phyloP scores from a whole-genome alignment of 1,284 basidiomycete genomes.

The Ceratobasidium sp. region DNA sequence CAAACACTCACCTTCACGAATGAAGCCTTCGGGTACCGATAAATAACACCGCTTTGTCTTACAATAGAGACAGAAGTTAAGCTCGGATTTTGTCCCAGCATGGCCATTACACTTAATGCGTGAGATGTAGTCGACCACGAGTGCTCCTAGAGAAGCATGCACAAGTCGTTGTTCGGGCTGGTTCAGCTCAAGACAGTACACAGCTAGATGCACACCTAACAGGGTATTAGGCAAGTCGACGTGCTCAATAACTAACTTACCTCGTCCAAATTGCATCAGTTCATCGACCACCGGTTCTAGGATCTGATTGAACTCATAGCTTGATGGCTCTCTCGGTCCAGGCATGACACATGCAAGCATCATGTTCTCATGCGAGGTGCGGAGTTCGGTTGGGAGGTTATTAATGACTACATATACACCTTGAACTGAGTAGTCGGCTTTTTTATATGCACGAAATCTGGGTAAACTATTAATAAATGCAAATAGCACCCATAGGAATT shows the following conservation, averaged over 20 bases:
- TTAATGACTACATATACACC: slow-evolving; percentile 16
- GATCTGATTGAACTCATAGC: slow-evolving; percentile 20
- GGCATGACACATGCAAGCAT: not conserved
- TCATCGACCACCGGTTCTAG: slow-evolving; percentile 28
- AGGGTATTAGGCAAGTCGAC: not conserved
- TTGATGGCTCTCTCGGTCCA: not conserved
- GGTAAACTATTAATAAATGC: not conserved
- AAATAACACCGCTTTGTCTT: not conserved
- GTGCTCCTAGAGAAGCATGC: not conserved
- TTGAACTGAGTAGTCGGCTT: not conserved
- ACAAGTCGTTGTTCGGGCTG: slow-evolving; percentile 1
- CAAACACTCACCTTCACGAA: not conserved
- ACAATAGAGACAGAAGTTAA: slow-evolving; percentile 10
- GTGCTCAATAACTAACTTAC: not conserved
- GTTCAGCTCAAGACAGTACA: not conserved
- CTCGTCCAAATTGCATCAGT: not conserved
- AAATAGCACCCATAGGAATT: not conserved
- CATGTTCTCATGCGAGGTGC: not conserved
- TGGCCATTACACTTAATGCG: slow-evolving; percentile 11
- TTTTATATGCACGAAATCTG: not conserved
- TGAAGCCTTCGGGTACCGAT: not conserved
- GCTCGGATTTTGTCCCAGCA: not conserved
- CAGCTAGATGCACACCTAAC: not conserved
- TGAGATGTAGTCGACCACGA: not conserved
- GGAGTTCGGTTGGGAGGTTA: not conserved